A percentile compares a stretch with the other conserved stretches of the same genome.
Conservation (phyloP, 2,329 filamentous ascomycete genomes). For the Alternaria atra region DNA sequence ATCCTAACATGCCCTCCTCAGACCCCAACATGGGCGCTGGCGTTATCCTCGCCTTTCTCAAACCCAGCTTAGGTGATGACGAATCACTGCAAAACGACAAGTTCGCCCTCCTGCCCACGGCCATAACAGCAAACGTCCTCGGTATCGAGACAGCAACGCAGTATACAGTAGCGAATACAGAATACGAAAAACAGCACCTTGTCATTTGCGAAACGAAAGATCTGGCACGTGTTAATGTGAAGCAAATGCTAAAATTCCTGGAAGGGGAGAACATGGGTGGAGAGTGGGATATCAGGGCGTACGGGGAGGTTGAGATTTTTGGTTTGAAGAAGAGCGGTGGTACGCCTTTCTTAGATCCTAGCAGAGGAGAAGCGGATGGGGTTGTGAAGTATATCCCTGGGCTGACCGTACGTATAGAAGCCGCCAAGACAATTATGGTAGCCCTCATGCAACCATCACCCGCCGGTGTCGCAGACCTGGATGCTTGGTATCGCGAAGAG, state of each 20-base stretch:
- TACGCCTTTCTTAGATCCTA: background rate
- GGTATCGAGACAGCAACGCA: background rate
- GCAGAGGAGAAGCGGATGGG: background rate
- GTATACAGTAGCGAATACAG: conserved; percentile 33
- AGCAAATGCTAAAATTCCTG: conserved; percentile 20
- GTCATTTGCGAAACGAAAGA: conserved; percentile 37
- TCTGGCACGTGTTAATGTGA: conserved; percentile 26
- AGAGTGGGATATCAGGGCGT: background rate
- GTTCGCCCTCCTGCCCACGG: background rate
- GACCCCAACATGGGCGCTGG: background rate
- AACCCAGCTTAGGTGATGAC: background rate
- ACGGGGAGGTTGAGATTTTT: background rate
- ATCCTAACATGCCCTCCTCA: background rate
- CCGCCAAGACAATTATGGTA: conserved; percentile 22
- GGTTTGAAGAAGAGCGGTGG: background rate
- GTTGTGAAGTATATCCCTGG: background rate
- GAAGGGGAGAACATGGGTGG: background rate
- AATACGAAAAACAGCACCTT: conserved; percentile 32
- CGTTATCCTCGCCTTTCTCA: conserved; percentile 6
- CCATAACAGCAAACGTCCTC: background rate
- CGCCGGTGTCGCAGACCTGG: conserved; percentile 35
- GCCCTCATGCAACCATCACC: conserved; percentile 40
- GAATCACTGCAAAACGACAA: background rate
- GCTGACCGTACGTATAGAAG: background rate
- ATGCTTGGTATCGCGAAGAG: conserved; percentile 45